These are phyloP conservation scores for Tulasnella calospora DNA, from an alignment of 768 basidiomycete species.

Conservation along the genomic window DNA sequence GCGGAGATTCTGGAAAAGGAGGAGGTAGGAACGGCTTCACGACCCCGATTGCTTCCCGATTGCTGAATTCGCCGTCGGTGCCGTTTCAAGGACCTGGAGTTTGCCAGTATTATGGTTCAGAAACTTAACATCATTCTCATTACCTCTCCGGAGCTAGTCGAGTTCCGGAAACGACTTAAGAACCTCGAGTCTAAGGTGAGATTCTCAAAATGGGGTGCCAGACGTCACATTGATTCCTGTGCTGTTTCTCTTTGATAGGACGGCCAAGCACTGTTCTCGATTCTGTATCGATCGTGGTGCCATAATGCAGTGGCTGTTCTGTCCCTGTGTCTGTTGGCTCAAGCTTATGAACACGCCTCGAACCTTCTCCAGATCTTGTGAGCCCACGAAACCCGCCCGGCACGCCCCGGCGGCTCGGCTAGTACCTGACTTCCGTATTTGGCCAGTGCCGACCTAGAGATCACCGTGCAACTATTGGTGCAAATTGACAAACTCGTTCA, in stretches of 20 bases:
- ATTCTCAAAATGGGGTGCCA: conserved; percentile 21
- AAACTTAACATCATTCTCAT: conserved; percentile 95
- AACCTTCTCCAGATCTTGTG: conserved; percentile 95
- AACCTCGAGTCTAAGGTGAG: conserved; percentile 86
- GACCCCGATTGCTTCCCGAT: not conserved
- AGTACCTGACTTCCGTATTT: not conserved
- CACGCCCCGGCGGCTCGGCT: not conserved
- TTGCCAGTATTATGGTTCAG: conserved; percentile 95
- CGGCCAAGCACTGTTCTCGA: conserved; percentile 90
- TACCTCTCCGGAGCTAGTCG: conserved; percentile 91
- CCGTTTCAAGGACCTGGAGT: conserved; percentile 77
- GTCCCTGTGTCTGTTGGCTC: conserved; percentile 90
- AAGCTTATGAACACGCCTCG: conserved; percentile 98
- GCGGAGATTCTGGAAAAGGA: conserved; percentile 98
- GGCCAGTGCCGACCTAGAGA: conserved; percentile 86
- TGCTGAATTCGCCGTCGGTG: not conserved
- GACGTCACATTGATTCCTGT: not conserved
- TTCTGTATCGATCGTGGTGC: conserved; percentile 95
- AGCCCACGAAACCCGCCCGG: conserved; percentile 32
- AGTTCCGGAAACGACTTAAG: conserved; percentile 89
- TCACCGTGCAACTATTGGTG: conserved; percentile 89
- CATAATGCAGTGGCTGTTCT: conserved; percentile 97
- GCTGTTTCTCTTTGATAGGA: conserved; percentile 49
- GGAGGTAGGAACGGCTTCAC: conserved; percentile 53
- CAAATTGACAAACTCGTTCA: conserved; percentile 98